These are phyloP conservation scores for Yamadazyma dendronema DNA, from an alignment of 1,139 yeast species.

Conservation along the genomic window DNA sequence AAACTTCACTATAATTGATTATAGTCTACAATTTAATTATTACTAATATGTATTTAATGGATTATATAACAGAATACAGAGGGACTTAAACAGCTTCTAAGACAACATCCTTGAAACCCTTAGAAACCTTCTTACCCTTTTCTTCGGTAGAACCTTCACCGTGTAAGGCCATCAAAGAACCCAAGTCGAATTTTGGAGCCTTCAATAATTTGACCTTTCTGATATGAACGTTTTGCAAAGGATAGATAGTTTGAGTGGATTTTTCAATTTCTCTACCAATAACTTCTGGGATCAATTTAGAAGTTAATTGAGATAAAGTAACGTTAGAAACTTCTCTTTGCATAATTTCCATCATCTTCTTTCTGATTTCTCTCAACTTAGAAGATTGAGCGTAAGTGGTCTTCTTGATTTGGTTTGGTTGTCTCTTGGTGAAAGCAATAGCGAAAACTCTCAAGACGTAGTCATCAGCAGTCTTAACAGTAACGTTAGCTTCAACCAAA, in stretches of 20 bases:
- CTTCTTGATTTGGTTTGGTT: constrained; percentile 50
- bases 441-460: constrained; percentile 51
- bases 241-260: constrained; percentile 50
- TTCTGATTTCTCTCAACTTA: constrained; percentile 51
- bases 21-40: not conserved
- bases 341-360: constrained; percentile 51
- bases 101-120: constrained; percentile 52
- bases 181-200: constrained; percentile 54
- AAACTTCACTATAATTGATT: too few relatives aligned
- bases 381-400: constrained; percentile 52
- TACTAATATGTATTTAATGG: constrained; percentile 14
- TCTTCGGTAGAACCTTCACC: constrained; percentile 52
- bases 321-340: constrained; percentile 52
- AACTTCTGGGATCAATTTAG: constrained; percentile 53
- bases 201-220: constrained; percentile 54
- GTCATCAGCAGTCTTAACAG: constrained; percentile 52
- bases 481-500: constrained; percentile 51
- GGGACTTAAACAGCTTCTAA: constrained; percentile 42
- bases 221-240: constrained; percentile 53
- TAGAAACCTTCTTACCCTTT: constrained; percentile 51
- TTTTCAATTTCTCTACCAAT: constrained; percentile 55
- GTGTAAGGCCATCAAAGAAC: constrained; percentile 51
- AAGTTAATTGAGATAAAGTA: constrained; percentile 50
- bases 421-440: constrained; percentile 55
- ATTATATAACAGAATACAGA: constrained; percentile 11